phyloP scores from a whole-genome alignment of 2,329 filamentous ascomycete species.

The Exophiala lecanii-corni region DNA sequence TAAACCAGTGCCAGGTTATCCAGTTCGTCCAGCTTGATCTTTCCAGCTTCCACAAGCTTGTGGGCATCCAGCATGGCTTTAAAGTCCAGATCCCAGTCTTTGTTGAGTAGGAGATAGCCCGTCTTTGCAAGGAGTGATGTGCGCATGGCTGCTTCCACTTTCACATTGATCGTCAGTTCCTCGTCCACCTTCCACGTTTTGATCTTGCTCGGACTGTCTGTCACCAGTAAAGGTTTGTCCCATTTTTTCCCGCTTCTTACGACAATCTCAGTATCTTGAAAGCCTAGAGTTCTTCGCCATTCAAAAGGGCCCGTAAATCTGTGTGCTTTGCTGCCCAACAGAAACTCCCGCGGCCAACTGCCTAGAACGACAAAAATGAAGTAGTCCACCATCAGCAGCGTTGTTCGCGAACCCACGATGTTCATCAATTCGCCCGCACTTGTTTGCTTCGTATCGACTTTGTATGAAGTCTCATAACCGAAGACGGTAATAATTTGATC shows the following conservation, averaged over 20 bases:
- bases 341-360: conserved; percentile 70
- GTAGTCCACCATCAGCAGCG: conserved; percentile 71
- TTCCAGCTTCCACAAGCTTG: conserved; percentile 56
- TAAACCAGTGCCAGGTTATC: conserved; percentile 62
- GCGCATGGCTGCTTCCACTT: conserved; percentile 64
- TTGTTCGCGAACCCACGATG: conserved; percentile 56
- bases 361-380: conserved; percentile 62
- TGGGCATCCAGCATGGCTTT: conserved; percentile 71
- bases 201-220: conserved; percentile 33
- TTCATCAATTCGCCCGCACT: conserved; percentile 54
- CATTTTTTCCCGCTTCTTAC: conserved; percentile 72
- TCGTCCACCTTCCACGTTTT: conserved; percentile 43
- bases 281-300: conserved; percentile 74
- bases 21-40: conserved; percentile 59
- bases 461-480: conserved; percentile 62
- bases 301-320: conserved; percentile 56
- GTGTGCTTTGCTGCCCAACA: conserved; percentile 53
- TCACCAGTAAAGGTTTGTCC: conserved; percentile 54
- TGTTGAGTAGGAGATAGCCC: conserved; percentile 79
- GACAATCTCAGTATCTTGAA: conserved; percentile 69
- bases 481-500: conserved; percentile 60
- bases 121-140: conserved; percentile 70
- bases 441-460: conserved; percentile 55
- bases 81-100: conserved; percentile 85
- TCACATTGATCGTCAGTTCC: conserved; percentile 49